These are phyloP conservation scores for Trichoderma atrobrunneum DNA, from an alignment of 2,329 filamentous ascomycete species.

Conservation along the genomic window DNA sequence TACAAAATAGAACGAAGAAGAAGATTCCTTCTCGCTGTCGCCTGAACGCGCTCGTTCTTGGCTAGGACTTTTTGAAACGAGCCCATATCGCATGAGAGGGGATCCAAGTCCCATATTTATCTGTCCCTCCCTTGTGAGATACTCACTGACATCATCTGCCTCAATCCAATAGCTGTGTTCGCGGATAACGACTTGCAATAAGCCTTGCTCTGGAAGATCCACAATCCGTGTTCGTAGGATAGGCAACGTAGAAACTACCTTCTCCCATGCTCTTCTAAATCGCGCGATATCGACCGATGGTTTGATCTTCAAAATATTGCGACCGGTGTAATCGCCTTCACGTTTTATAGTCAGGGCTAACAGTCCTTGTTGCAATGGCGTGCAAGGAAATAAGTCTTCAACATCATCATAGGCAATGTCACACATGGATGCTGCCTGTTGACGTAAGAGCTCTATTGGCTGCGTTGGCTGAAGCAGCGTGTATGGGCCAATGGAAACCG, in stretches of 20 bases:
- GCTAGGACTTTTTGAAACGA: not conserved
- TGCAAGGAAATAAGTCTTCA: constrained; percentile 13
- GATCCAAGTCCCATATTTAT: not conserved
- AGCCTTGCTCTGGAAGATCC: not conserved
- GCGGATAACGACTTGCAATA: constrained; percentile 6
- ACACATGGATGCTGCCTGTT: constrained; percentile 4
- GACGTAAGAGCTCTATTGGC: not conserved
- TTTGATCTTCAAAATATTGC: not conserved
- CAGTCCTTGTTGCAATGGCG: constrained; percentile 1
- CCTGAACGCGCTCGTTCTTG: not conserved
- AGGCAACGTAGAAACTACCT: not conserved
- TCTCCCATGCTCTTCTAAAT: constrained; percentile 1
- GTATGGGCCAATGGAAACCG: not conserved
- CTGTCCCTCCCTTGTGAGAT: not conserved
- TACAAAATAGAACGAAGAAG: not conserved
- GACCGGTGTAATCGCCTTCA: not conserved
- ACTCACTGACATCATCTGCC: not conserved
- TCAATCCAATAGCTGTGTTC: not conserved
- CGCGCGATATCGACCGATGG: not conserved
- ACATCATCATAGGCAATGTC: not conserved
- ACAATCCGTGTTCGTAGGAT: constrained; percentile 11
- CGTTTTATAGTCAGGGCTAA: constrained; percentile 1
- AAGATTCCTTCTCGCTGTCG: not conserved
- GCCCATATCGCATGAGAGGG: not conserved
- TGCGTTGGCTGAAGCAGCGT: not conserved